Evolutionary conservation across 805 yeast genomes (phyloP), one percentile per base, ranked within the genome.

Genomic region (Maudiozyma saulgeensis): DNA sequence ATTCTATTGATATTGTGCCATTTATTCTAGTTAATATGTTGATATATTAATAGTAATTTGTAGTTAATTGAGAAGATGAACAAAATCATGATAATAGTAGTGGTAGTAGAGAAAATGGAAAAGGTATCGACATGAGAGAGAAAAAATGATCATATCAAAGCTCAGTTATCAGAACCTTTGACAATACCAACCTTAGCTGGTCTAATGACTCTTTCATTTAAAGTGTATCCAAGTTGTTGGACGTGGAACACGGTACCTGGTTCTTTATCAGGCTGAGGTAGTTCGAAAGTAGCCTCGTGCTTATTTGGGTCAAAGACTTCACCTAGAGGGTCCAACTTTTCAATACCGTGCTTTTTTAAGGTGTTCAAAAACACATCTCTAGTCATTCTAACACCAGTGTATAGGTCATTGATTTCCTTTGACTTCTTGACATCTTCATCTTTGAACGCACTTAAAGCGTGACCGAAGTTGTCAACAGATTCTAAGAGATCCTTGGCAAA

Each of bases 111-210:
- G 23, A 21, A 21, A 21, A 21, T 21, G 23, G 23, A 21, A 21
- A 21, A 21, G 23, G 23, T 21, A 21, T 21, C 23, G 23, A 21
- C 23, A 21, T 21, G 23, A 21, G 23, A 21, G 4, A 21, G n/a
- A 21, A 21, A 21, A 21, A 28, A 6, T 28, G 12, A 28, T 28
- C 32, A 28, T 28, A 28, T 6, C 32, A 28, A 8, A 28, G 42
- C 7, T 46, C n/a, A 49, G 9, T 49, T 38, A 12, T 52, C 52
- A 16, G 50, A 49, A 8, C 69, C 79, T 72, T 84, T 87, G 56
- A 89, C 96, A 62, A 89, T 79, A 59, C 97, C 97, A 56, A 89
- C 97, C 76, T 89, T 89, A 51, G 97, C 96, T 32, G 97, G 95
- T 71, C 97, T 80, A 65, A 89, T 76, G 34, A 89, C 96, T 66